These are phyloP conservation scores for Phytophthora litchii DNA, from an alignment of 352 stramenopile species.

Conservation along the genomic window DNA sequence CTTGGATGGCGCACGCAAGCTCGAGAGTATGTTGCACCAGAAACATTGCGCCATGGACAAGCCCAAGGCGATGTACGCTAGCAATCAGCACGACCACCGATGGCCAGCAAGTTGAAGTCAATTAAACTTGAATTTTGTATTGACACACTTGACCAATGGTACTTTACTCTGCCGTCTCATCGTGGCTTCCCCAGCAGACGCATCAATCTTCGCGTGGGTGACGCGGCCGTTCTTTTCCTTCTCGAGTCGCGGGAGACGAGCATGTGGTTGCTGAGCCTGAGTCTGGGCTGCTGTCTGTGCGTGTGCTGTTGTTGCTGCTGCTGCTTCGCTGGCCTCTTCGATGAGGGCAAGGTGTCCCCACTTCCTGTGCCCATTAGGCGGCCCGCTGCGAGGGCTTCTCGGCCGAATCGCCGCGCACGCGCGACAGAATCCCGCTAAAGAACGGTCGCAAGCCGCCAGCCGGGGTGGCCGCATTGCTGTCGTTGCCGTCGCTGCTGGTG, in stretches of 20 bases:
- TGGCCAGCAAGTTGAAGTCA: slow-evolving; percentile 22
- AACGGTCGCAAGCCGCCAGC: slow-evolving; percentile 36
- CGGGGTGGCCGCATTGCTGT: not conserved
- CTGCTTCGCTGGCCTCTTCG: slow-evolving; percentile 41
- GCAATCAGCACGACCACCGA: slow-evolving; percentile 33
- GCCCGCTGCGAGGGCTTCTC: slow-evolving; percentile 35
- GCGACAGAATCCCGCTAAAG: slow-evolving; percentile 53
- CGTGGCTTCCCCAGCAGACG: slow-evolving; percentile 18
- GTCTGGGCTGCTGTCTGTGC: slow-evolving; percentile 35
- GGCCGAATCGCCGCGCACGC: slow-evolving; percentile 40
- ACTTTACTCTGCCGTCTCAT: slow-evolving; percentile 9
- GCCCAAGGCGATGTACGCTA: slow-evolving; percentile 2
- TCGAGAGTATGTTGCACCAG: slow-evolving; percentile 66
- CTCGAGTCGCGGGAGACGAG: not conserved
- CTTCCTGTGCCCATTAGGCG: slow-evolving; percentile 36
- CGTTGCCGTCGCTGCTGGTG: not conserved
- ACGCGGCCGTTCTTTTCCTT: not conserved
- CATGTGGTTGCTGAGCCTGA: slow-evolving; percentile 39
- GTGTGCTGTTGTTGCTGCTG: slow-evolving; percentile 42
- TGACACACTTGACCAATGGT: slow-evolving; percentile 28
- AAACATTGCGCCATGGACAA: slow-evolving; percentile 45
- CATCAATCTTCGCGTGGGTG: not conserved
- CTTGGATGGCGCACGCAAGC: slow-evolving; percentile 66
- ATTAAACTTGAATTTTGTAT: slow-evolving; percentile 38
- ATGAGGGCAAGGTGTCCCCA: slow-evolving; percentile 43